phyloP scores from a whole-genome alignment of 176 grass and related monocot genomes.

The Oryza australiensis region DNA sequence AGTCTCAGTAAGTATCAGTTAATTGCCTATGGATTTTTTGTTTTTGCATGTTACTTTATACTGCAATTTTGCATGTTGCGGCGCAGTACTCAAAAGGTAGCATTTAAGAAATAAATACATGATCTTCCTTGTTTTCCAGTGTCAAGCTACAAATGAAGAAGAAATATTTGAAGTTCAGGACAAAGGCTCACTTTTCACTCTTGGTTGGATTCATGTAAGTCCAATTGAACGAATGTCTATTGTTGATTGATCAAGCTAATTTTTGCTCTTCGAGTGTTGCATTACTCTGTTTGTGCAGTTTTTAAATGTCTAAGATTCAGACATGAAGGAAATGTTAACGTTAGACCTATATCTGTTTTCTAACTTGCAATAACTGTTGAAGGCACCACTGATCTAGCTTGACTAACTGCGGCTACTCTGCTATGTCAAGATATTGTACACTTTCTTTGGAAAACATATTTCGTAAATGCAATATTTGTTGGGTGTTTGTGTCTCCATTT shows the following conservation, averaged over 20 bases:
- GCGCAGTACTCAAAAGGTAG: neutral
- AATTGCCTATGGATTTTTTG: neutral
- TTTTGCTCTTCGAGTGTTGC: neutral
- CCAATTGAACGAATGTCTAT: conserved; percentile 1
- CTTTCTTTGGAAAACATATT: conserved; percentile 21
- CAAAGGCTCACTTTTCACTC: conserved; percentile 86
- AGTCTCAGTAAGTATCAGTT: neutral
- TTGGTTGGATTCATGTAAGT: conserved; percentile 99
- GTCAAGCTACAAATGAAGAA: conserved; percentile 97
- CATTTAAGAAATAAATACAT: conserved; percentile 24
- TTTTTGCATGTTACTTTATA: neutral
- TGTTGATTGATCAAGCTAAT: conserved; percentile 21
- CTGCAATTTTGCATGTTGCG: conserved; percentile 7
- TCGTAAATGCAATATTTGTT: conserved; percentile 20
- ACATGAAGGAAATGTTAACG: neutral
- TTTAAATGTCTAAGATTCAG: neutral
- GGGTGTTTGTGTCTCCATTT: neutral
- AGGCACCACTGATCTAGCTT: neutral
- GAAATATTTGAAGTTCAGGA: conserved; percentile 99
- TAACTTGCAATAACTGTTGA: neutral
- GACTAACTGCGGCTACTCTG: conserved; percentile 3
- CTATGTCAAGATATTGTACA: conserved; percentile 4
- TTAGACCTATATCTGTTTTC: conserved; percentile 9
- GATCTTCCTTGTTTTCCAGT: conserved; percentile 53
- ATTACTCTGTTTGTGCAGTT: conserved; percentile 17